phyloP scores from a whole-genome alignment of 2,329 filamentous ascomycete species.

The Cladosporium sp. region DNA sequence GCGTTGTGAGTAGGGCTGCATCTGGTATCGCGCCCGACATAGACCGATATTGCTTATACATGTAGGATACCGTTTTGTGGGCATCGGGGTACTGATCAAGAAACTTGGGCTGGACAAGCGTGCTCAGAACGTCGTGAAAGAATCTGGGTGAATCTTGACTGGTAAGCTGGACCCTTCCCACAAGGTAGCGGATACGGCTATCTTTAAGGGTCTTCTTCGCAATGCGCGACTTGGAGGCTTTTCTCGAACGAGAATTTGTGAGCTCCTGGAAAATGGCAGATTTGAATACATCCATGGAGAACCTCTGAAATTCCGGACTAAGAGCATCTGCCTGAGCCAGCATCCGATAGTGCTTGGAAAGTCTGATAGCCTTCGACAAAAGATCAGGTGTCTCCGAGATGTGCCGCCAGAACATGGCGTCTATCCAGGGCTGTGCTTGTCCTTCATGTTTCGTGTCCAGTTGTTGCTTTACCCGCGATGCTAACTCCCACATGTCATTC shows the following conservation, averaged over 20 bases:
- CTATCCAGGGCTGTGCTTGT: constrained; percentile 2
- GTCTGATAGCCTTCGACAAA: constrained; percentile 13
- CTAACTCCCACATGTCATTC: constrained; percentile 16
- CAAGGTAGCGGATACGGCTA: constrained; percentile 12
- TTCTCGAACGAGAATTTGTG: background rate
- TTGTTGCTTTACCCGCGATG: constrained; percentile 14
- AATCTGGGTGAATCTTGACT: constrained; percentile 11
- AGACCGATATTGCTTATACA: constrained; percentile 6
- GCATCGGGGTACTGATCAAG: constrained; percentile 9
- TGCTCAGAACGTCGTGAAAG: constrained; percentile 12
- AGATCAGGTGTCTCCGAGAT: constrained; percentile 18
- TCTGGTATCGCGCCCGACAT: background rate
- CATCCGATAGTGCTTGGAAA: constrained; percentile 10
- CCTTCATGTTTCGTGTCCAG: constrained; percentile 8
- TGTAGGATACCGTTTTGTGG: constrained; percentile 15
- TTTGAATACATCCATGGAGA: constrained; percentile 15
- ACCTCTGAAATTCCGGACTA: constrained; percentile 3
- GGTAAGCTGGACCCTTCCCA: constrained; percentile 11
- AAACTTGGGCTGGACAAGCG: constrained; percentile 8
- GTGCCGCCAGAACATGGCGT: constrained; percentile 20
- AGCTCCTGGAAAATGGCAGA: constrained; percentile 17
- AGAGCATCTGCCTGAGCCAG: constrained; percentile 6
- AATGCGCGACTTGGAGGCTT: background rate
- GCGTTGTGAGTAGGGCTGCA: background rate
- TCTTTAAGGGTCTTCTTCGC: constrained; percentile 5